Evolutionary conservation across 2,329 filamentous ascomycete genomes (phyloP).

Genomic region (Cladorrhinum sp.): DNA sequence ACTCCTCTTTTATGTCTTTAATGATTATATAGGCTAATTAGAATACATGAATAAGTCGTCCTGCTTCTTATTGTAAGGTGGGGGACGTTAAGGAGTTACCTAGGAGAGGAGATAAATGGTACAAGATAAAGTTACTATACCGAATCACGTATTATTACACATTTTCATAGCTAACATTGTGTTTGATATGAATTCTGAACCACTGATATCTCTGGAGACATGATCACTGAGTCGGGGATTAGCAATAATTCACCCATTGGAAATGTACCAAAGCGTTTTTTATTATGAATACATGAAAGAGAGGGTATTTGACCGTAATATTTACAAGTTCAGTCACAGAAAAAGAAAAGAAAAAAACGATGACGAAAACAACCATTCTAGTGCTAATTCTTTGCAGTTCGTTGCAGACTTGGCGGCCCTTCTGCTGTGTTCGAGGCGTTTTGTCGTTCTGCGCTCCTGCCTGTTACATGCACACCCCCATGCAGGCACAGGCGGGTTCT

Average conservation of each 20-base stretch:
- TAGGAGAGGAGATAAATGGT: no score
- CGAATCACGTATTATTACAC: no score
- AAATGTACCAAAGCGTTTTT: no score
- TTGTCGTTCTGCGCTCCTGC: neutral
- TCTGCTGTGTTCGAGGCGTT: conserved; percentile 24
- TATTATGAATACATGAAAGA: neutral
- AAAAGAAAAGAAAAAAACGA: neutral
- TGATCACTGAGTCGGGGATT: neutral
- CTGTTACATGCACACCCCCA: conserved; percentile 13
- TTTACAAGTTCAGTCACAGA: neutral
- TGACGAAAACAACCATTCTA: neutral
- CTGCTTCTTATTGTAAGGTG: neutral
- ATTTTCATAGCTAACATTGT: no score
- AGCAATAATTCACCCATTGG: neutral
- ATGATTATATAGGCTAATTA: conserved; percentile 12
- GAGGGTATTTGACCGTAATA: neutral
- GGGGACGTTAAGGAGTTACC: neutral
- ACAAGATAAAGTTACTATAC: neutral
- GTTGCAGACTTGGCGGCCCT: conserved; percentile 8
- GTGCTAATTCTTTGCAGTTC: conserved; percentile 3
- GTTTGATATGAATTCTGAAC: no score
- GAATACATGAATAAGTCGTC: neutral
- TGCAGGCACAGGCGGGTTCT: conserved; percentile 1
- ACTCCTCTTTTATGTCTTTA: no score
- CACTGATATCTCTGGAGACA: neutral